Evolutionary conservation across 2,329 filamentous ascomycete genomes (phyloP), one percentile per base, ranked within the genome.

Genomic region (Fusarium sp.): DNA sequence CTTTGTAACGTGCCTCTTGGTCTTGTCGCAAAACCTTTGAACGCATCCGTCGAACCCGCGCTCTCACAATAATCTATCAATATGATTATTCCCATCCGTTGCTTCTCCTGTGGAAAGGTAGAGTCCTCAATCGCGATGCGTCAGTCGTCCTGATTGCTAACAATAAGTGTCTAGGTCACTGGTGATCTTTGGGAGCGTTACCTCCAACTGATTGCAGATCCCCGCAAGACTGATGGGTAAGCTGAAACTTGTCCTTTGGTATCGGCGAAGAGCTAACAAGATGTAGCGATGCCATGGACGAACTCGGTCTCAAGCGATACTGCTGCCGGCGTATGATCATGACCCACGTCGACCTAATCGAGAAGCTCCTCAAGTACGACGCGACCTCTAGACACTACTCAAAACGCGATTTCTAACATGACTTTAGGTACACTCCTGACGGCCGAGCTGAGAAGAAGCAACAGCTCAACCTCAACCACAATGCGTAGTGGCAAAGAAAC

Each of bases 281-380:
- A 26, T 31, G 9, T 21, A 98, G 96, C 77, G 94, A 98, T 79
- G 96, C 95, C 41, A 97, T 99, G 92, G 94, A 98, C 81, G 88
- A 94, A 78, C 90, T 99, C 54, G 94, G 94, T 58, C 92, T 97
- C 77, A 95, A 93, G 82, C 90, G 96, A 74, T 99, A 99, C 85
- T 99, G 96, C 88, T 99, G 96, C 85, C 93, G 96, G 75, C 92
- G 96, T 77, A 99, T 99, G 96, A 90, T 99, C 81, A 98, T 99
- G 92, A 99, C 96, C 63, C 96, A 99, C 82, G 96, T 99, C 76
- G 96, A 99, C 80, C 86, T 99, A 67, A 98, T 99, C 75, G 96
- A 99, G 86, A 99, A 99, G 84, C 89, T 99, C 50, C 89, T 99
- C 71, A 93, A 95, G 93, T 97, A 90, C 74, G 88, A 57, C 37